These are phyloP conservation scores for Eutrema yunnanense DNA, from an alignment of 345 rosid species.

Conservation along the genomic window DNA sequence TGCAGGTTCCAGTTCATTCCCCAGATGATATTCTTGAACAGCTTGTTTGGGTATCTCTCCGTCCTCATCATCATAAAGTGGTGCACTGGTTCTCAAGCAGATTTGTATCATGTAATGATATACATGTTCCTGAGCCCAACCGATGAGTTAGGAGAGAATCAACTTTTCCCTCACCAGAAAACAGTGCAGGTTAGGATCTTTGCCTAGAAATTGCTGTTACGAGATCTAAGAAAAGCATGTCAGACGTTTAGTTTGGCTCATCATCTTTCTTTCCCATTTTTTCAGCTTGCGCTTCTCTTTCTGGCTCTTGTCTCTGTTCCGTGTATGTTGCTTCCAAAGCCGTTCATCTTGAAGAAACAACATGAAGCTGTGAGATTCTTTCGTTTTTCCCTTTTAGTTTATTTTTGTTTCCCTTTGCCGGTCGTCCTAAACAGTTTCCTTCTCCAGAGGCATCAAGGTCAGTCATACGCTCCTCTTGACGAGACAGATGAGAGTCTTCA, in stretches of 20 bases:
- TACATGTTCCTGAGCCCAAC: constrained; percentile 98
- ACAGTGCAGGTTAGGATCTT: constrained; percentile 55
- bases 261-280: neutral
- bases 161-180: constrained; percentile 75
- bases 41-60: constrained; percentile 90
- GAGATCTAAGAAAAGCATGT: neutral
- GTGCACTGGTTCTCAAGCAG: constrained; percentile 91
- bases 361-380: constrained; percentile 53
- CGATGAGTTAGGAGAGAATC: constrained; percentile 87
- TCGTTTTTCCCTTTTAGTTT: neutral
- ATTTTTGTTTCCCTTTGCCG: neutral
- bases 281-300: constrained; percentile 60
- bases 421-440: neutral
- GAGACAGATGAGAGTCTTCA: constrained; percentile 75
- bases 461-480: constrained; percentile 50
- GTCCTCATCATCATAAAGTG: constrained; percentile 81
- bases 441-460: constrained; percentile 83
- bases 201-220: neutral
- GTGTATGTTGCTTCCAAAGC: constrained; percentile 96
- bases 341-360: constrained; percentile 83
- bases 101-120: constrained; percentile 82
- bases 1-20: constrained; percentile 94
- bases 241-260: neutral
- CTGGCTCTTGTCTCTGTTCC: constrained; percentile 91
- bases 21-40: constrained; percentile 84